These are phyloP conservation scores for Boletellus ananas DNA, from an alignment of 768 basidiomycete genomes.

Conservation along the genomic window DNA sequence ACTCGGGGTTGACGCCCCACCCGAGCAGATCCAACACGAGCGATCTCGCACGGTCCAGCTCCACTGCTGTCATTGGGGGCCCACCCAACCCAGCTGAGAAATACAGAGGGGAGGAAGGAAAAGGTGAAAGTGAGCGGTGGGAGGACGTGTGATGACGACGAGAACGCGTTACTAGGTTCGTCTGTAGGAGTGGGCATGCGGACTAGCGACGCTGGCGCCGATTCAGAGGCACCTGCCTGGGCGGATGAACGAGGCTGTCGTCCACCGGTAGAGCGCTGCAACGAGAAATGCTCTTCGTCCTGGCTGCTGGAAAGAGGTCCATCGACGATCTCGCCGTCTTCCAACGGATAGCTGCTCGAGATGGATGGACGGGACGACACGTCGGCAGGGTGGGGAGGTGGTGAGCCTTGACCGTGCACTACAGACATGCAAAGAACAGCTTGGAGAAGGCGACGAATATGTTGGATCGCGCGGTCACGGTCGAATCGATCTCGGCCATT, in stretches of 20 bases:
- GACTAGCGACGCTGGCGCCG: background rate
- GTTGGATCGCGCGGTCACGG: no score
- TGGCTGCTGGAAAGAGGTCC: background rate
- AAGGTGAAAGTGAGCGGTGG: no score
- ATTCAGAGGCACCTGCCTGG: background rate
- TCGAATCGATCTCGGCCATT: no score
- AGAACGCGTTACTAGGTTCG: constrained; percentile 8
- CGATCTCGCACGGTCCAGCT: constrained; percentile 42
- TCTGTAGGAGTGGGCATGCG: background rate
- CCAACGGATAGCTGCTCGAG: constrained; percentile 1
- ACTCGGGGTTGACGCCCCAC: constrained; percentile 50
- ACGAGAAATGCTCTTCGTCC: background rate
- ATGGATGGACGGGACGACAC: background rate
- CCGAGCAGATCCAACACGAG: constrained; percentile 55
- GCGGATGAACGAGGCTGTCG: background rate
- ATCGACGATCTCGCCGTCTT: constrained; percentile 25
- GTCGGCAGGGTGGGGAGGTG: no score
- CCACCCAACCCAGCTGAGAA: no score
- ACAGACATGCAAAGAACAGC: no score
- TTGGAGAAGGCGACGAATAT: no score
- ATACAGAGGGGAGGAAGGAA: no score
- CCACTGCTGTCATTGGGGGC: constrained; percentile 37
- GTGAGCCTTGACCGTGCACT: background rate
- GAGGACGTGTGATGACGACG: background rate
- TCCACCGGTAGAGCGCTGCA: background rate